Evolutionary conservation across 83 land plant species (phyloP), one percentile per base, ranked within the genome.

Genomic region (Picea engelmannii): DNA sequence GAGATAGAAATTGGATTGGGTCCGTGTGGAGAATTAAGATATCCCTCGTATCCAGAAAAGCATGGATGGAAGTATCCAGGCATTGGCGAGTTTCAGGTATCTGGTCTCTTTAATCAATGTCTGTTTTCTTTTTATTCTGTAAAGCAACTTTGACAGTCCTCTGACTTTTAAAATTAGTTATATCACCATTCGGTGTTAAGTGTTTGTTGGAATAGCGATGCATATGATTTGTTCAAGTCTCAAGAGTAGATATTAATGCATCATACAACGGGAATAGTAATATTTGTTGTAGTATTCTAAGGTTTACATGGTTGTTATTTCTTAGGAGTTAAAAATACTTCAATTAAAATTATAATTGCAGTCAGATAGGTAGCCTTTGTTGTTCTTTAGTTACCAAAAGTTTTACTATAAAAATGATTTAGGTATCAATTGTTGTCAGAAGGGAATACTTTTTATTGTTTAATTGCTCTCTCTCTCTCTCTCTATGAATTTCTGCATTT

Each of bases 11-110:
- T 98, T 82, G 99, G 99, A 76, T 86, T 98, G 42, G 99, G 99
- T 70, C 94, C 99, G 13, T 96, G 99, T 89, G 99, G 99, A 76
- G 99, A 98, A 89, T 87, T 98, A 16, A 86, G 99, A 6, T 98
- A 96, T 81, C 99, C 99, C 71, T 98, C 99, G 10, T 94, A 92
- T 87, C 97, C 98, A 62, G 94, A 87, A 82, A 90, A 91, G 82
- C 92, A 95, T 85, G 99, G 99, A 49, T 98, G 99, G 99, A 90
- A 90, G 81, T 96, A 93, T 86, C 99, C 99, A 38, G 99, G 99
- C 66, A 91, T 91, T 87, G 99, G 99, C 47, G 95, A 98, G 82
- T 98, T 98, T 78, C 99, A 98, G 99, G 99, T 94, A 88, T 63
- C 67, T 78, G 60, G 27, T 44, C 55, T 23, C 76, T 73, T 73